phyloP scores from a whole-genome alignment of 2,329 filamentous ascomycete species.

The Pseudogymnoascus sp. region DNA sequence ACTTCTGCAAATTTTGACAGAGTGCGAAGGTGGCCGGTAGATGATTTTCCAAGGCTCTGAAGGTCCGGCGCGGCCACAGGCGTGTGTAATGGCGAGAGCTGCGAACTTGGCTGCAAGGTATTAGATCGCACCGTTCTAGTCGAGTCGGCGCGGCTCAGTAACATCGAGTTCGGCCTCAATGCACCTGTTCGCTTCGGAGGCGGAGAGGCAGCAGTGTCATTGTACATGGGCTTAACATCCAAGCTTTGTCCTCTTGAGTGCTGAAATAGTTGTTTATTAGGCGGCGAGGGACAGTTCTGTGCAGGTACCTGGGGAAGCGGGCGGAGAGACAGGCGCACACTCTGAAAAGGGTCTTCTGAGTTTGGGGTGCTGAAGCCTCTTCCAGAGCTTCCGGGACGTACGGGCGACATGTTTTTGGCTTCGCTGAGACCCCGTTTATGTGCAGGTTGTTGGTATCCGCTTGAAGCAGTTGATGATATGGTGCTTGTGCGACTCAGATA shows the following conservation, averaged over 20 bases:
- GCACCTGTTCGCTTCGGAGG: slow-evolving; percentile 14
- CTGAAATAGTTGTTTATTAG: slow-evolving; percentile 10
- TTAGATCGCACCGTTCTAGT: slow-evolving; percentile 32
- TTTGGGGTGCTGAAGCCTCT: slow-evolving; percentile 34
- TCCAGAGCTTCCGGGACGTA: slow-evolving; percentile 37
- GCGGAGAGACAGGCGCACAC: slow-evolving; percentile 68
- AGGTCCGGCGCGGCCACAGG: slow-evolving; percentile 65
- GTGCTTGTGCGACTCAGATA: slow-evolving; percentile 61
- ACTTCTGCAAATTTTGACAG: slow-evolving; percentile 76
- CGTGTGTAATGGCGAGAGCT: slow-evolving; percentile 30
- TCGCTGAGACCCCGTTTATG: slow-evolving; percentile 76
- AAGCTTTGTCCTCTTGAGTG: slow-evolving; percentile 13
- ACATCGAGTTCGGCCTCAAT: slow-evolving; percentile 52
- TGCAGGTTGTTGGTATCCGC: slow-evolving; percentile 43
- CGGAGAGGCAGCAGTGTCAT: slow-evolving; percentile 15
- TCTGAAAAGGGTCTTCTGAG: slow-evolving; percentile 63
- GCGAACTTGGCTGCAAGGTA: slow-evolving; percentile 32
- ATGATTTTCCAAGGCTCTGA: slow-evolving; percentile 75
- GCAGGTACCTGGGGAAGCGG: slow-evolving; percentile 64
- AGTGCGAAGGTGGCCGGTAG: slow-evolving; percentile 81
- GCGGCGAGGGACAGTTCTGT: slow-evolving; percentile 25
- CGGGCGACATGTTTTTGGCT: slow-evolving; percentile 48
- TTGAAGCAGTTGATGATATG: slow-evolving; percentile 66
- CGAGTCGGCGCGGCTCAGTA: slow-evolving; percentile 52
- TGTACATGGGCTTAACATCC: slow-evolving; percentile 16